A percentile compares a stretch with the other conserved stretches of the same genome.
These are phyloP conservation scores for Novymonas esmeraldas DNA, from an alignment of 208 protist genomes.

Conservation along the genomic window DNA sequence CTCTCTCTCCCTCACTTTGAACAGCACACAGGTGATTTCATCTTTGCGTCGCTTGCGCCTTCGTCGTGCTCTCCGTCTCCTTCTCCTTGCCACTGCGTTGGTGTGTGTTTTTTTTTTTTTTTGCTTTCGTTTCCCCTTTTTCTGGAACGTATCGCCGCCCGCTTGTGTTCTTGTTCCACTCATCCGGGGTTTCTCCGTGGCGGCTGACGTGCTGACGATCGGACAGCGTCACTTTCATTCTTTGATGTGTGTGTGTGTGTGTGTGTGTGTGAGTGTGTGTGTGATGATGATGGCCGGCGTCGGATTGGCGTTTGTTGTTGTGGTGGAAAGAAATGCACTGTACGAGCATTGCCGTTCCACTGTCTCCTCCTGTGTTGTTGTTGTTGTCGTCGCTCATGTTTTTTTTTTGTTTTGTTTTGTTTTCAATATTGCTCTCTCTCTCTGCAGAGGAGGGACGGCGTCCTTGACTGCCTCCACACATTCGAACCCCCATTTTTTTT, in stretches of 20 bases:
- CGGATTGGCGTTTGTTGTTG: background rate
- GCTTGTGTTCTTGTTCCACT: no score
- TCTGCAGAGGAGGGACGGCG: no score
- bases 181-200: no score
- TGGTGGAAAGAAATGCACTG: no score
- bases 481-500: background rate
- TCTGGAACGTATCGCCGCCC: no score
- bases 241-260: background rate
- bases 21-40: no score
- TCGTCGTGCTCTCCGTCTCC: background rate
- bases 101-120: slow-evolving; percentile 4
- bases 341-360: no score
- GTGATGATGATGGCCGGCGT: background rate
- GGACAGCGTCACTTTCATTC: no score
- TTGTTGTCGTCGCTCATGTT: background rate
- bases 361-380: background rate
- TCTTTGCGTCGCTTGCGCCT: no score
- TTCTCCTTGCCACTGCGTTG: slow-evolving; percentile 1
- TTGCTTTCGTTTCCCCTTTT: background rate
- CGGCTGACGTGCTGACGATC: no score
- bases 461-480: background rate
- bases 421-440: background rate
- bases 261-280: background rate
- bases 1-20: no score
- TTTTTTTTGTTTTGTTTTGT: background rate